Base-by-base conservation (phyloP, 2,329 filamentous ascomycete genomes). In the Fusarium duplospermum region DNA sequence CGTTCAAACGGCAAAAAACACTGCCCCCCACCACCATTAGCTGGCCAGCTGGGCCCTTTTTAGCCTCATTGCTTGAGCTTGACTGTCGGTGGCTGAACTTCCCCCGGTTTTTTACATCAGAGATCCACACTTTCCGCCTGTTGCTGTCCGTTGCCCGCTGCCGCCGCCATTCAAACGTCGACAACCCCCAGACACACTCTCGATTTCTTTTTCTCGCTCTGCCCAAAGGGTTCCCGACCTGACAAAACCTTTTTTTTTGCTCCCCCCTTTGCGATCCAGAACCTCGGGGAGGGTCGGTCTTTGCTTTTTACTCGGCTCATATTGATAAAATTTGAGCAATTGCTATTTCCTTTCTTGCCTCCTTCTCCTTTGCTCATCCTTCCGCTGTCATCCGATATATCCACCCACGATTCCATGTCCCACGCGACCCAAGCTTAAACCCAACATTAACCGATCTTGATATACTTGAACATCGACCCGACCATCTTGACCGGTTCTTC, bases 61-160 rank as follows among this genome's bases (percentile, higher is more conserved):
- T 73, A 73, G 71, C 50, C 63, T 74, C 58, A 24, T 47, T 47
- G 40, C 65, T 62, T 61, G 40, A 62, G 13, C 31, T 14, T 33
- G 31, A 33, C 31, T 50, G 58, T 69, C 20, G 71, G 71, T 74
- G 71, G 71, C 68, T 74, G 61, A 74, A 61, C 60, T 66, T 66
- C 45, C 58, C 71, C 71, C 40, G 18, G 31, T 59, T 50, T 56
- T 50, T 57, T n/a, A 42, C n/a, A 31, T 24, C 22, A n/a, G n/a
- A 40, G 31, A 52, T 63, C 62, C 62, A 65, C 52, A 54, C 52
- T 33, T 73, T 40, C 47, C 70, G 62, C 70, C 70, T 27, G 33
- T 45, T 45, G 20, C 31, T 33, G 42, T 22, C 42, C 14, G 20
- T 14, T 47, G 42, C 42, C 42, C 14, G 20, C 22, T 47, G 42